Evolutionary conservation across 495 filamentous ascomycete genomes (phyloP), one percentile per base, ranked within the genome.

Genomic region (Neurospora sp.): DNA sequence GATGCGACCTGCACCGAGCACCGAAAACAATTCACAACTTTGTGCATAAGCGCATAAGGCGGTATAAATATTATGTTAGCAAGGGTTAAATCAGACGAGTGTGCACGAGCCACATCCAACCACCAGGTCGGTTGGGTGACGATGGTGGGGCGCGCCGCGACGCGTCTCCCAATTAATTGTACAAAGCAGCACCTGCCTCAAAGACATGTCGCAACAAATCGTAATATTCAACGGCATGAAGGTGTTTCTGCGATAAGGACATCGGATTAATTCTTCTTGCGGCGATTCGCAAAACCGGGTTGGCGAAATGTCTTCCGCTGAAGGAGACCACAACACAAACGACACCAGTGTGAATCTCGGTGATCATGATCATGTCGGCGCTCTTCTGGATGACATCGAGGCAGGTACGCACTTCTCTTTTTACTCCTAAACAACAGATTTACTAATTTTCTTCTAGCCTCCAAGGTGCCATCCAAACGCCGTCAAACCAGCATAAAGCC

Each of bases 401-500:
- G 44, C 74, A 44, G 79, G 80, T 79, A 75, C 69, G 74, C 40
- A 22, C n/a, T n/a, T 35, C 20, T 31, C 27, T 40, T 40, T 70
- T 37, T 8, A 42, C 14, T 20, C 31, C 17, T 70, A 14, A 45
- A 16, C n/a, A 38, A 10, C 73, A n/a, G 22, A 20, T 10, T n/a
- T 31, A 69, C 61, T 75, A 74, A 76, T 39, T 22, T 31, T 9
- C 6, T 9, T 35, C n/a, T 75, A 88, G 86, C 85, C 27, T 84
- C 86, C 12, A 84, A 82, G 75, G 69, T 84, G 12, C 83, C 86
- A 0, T 81, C 86, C 70, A 87, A 86, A 72, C 82, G 85, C 69
- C 83, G 87, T 40, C 75, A 70, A 31, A 75, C 75, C 27, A 78
- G 78, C 74, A 79, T 88, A 71, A 86, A 83, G 69, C 78, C 79